Percentiles rank a stretch among this genome's conserved stretches.
phyloP scores from a whole-genome alignment of 202 grass and related monocot genomes.

The Schoenoplectus triqueter region DNA sequence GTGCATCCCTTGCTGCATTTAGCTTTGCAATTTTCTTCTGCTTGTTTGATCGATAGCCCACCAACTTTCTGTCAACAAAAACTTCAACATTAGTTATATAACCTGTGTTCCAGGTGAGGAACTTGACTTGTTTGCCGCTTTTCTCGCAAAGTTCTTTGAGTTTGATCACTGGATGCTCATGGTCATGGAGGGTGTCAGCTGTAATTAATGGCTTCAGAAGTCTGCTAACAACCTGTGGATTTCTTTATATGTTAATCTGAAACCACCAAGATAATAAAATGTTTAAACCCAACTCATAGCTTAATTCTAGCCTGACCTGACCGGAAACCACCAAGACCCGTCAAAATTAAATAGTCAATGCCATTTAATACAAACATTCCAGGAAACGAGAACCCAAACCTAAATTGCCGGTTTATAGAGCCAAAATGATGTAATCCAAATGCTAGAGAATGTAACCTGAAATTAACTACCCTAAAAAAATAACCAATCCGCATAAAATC shows the following conservation, averaged over 20 bases:
- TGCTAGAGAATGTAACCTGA: neutral
- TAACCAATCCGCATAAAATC: neutral
- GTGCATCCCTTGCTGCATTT: conserved; percentile 72
- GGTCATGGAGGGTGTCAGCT: conserved; percentile 62
- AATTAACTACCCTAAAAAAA: neutral
- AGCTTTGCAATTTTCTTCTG: conserved; percentile 78
- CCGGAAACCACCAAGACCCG: neutral
- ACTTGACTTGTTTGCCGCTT: conserved; percentile 55
- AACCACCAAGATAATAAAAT: too few species aligned
- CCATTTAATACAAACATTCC: neutral
- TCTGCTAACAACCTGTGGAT: conserved; percentile 54
- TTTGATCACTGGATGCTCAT: conserved; percentile 71
- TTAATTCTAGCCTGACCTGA: neutral
- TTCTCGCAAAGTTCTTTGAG: conserved; percentile 80
- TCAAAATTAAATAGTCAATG: neutral
- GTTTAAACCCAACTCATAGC: neutral
- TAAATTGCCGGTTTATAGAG: neutral
- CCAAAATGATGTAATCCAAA: neutral
- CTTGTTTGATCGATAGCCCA: conserved; percentile 63
- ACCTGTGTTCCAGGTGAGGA: conserved; percentile 59
- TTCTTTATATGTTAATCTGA: neutral
- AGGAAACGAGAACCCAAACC: neutral
- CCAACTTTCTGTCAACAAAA: conserved; percentile 51
- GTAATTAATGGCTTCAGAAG: conserved; percentile 84
- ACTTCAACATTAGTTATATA: conserved; percentile 53